Percentiles rank a stretch among this genome's conserved stretches.
Conservation (phyloP, 73 alveolate species). For the Diophrys appendiculata region DNA sequence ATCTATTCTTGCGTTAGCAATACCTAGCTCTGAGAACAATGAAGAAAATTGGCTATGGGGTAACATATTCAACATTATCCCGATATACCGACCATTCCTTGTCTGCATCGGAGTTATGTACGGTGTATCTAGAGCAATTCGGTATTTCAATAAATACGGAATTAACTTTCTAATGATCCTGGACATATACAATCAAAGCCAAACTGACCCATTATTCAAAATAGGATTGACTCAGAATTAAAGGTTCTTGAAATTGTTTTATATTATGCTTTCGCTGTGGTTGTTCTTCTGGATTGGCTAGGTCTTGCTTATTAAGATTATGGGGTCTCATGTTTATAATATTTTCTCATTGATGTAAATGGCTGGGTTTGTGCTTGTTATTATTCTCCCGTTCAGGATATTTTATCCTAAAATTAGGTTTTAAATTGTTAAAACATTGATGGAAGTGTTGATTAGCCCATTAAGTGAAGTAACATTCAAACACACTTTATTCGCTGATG, state of each 20-base stretch:
- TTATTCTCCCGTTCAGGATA: conserved; percentile 2
- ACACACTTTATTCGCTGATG: conserved; percentile 65
- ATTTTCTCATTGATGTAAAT: conserved; percentile 18
- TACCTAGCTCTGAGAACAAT: neutral
- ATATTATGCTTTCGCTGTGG: conserved; percentile 26
- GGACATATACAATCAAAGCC: neutral
- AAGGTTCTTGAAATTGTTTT: neutral
- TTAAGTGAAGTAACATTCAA: conserved; percentile 53
- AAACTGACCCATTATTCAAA: neutral
- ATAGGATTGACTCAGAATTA: neutral
- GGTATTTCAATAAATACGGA: neutral
- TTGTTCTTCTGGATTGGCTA: conserved; percentile 33
- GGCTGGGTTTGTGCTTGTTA: neutral
- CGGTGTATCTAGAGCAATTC: neutral
- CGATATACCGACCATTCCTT: neutral
- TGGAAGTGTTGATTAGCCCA: conserved; percentile 41
- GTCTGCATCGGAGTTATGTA: neutral
- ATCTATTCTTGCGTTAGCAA: neutral
- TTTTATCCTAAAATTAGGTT: conserved; percentile 31
- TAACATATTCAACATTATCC: neutral
- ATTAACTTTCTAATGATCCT: conserved; percentile 3
- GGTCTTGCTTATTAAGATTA: conserved; percentile 30
- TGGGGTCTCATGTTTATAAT: conserved; percentile 4
- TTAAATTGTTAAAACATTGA: conserved; percentile 16
- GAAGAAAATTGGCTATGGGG: neutral